Percentiles rank a stretch among this genome's conserved stretches.
Evolutionary conservation across 768 basidiomycete species (phyloP).

Genomic region (Psilocybe azurescens): DNA sequence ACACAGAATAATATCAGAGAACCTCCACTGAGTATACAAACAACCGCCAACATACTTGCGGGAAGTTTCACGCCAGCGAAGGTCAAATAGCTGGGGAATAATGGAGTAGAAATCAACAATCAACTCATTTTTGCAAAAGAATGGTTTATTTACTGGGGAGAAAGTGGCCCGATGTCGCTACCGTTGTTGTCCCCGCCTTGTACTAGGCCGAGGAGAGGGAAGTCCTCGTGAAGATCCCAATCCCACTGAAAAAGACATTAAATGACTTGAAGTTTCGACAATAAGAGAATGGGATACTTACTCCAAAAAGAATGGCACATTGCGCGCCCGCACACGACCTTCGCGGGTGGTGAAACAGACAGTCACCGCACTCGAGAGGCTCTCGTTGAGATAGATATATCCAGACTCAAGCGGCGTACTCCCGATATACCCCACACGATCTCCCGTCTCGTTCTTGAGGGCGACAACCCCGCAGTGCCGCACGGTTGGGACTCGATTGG

Average conservation of each 20-base stretch:
- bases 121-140: not conserved
- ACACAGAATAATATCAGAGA: not conserved
- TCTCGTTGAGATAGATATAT: slow-evolving; percentile 4
- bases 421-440: slow-evolving; percentile 10
- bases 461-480: slow-evolving; percentile 10
- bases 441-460: slow-evolving; percentile 4
- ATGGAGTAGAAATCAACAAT: no score
- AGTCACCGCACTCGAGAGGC: slow-evolving; percentile 6
- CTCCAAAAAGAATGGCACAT: slow-evolving; percentile 8
- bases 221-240: slow-evolving; percentile 9
- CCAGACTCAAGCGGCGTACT: slow-evolving; percentile 4
- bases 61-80: slow-evolving; percentile 16
- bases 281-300: not conserved
- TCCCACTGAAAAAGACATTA: not conserved
- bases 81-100: slow-evolving; percentile 11
- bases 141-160: slow-evolving; percentile 11
- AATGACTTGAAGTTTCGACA: no score
- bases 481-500: not conserved
- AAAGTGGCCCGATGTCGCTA: slow-evolving; percentile 12
- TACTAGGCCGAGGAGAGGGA: slow-evolving; percentile 21
- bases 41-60: slow-evolving; percentile 13
- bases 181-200: slow-evolving; percentile 13
- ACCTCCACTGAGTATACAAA: no score
- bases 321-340: not conserved
- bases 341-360: slow-evolving; percentile 11